Evolutionary conservation across 352 stramenopile species (phyloP).

Genomic region (Elongisporangium prolatum): DNA sequence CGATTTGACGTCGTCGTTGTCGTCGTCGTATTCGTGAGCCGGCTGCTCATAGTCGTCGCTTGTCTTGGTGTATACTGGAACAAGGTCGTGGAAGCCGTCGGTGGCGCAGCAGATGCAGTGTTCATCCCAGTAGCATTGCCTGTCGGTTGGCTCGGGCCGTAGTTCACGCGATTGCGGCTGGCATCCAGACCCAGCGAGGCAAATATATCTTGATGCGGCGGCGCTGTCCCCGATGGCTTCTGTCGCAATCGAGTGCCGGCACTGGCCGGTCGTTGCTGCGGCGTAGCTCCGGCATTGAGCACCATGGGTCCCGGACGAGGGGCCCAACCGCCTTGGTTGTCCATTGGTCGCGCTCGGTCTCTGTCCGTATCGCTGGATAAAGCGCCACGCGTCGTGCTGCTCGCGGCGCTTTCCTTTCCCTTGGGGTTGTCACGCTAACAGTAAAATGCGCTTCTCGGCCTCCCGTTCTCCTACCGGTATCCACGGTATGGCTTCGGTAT

Average conservation of each 20-base stretch:
- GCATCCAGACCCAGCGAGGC: slow-evolving; percentile 42
- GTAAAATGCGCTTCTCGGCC: not conserved
- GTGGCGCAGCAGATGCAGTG: too few relatives aligned
- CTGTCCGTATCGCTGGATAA: not conserved
- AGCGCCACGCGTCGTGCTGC: not conserved
- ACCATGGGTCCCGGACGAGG: not conserved
- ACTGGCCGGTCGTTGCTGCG: slow-evolving; percentile 34
- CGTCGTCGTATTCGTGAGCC: not conserved
- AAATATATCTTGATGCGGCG: slow-evolving; percentile 47
- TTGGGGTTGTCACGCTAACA: not conserved
- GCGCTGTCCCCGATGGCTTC: slow-evolving; percentile 29
- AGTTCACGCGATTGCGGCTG: slow-evolving; percentile 1
- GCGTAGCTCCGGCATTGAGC: not conserved
- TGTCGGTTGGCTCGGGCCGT: not conserved
- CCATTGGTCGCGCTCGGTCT: not conserved
- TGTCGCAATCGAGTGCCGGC: slow-evolving; percentile 56
- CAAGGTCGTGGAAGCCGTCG: not conserved
- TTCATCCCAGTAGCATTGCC: not conserved
- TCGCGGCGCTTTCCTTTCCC: not conserved
- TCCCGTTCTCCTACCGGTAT: not conserved
- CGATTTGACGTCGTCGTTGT: not conserved
- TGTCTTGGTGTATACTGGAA: not conserved
- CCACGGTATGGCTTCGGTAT: not conserved
- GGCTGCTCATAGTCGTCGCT: not conserved
- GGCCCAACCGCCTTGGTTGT: not conserved